Evolutionary conservation across 169 alveolate genomes (phyloP), one percentile per base, ranked within the genome.

Genomic region (Cryptosporidium parvum): DNA sequence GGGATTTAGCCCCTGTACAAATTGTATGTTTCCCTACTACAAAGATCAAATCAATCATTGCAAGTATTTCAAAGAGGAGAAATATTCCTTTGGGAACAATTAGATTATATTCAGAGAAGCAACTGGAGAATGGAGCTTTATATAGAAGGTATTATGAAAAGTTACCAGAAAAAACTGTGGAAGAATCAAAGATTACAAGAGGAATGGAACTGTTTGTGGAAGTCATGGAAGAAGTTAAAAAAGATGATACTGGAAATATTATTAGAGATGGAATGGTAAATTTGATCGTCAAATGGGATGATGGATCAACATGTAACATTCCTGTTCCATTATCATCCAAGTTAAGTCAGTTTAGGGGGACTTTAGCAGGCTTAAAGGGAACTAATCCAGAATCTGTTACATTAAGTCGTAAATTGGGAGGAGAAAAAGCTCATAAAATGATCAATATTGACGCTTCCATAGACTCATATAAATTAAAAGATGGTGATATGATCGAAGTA

Each of bases 281-380:
- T 62, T 80, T 80, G 62, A 65, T 80, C 21, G 75, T 80, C 4
- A 65, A 80, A 29, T 80, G 89, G 89, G 89, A 80, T 65, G 89
- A 80, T 37, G 89, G 75, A 61, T 37, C 89, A 62, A 62, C 89
- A 51, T 39, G 62, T 33, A 80, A 80, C 26, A 80, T 80, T 14
- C 89, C 89, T 2, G 89, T 80, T 26, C 89, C 89, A 42, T 26
- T 80, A 29, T 59, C 89, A 7, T 80, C 89, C 35, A 80, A 80
- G 39, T 37, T 80, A 31, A 65, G 89, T 31, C 89, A 80, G 56
- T 80, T 80, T 35, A 37, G 75, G 21, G 89, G 89, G 18, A 80
- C 89, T 33, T 61, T 80, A 53, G 89, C 89, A 26, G 89, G 89
- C 26, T 65, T 80, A 65, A 80, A 80, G 31, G 89, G 89, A 42